Percentiles rank a stretch among this genome's conserved stretches.
phyloP scores from a whole-genome alignment of 305 asterid species.

The Solanum chacoense region DNA sequence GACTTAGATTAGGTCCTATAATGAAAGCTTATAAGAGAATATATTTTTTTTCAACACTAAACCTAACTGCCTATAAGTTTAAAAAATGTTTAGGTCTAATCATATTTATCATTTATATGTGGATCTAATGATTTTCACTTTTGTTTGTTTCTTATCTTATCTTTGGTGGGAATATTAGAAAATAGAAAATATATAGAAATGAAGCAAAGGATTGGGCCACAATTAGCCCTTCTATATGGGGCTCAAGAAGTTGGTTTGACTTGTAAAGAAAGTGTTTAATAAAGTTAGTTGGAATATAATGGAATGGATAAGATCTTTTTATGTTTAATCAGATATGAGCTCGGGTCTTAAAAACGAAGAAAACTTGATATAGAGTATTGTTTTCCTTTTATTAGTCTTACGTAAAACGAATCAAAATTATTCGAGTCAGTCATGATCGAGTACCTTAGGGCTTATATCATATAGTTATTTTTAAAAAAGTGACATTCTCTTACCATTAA shows the following conservation, averaged over 20 bases:
- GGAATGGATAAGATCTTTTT: neutral
- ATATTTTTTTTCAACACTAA: neutral
- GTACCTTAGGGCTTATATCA: neutral
- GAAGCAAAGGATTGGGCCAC: slow-evolving; percentile 13
- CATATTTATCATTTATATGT: neutral
- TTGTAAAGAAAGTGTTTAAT: neutral
- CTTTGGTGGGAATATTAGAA: neutral
- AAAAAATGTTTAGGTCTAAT: slow-evolving; percentile 1
- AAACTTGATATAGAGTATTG: neutral
- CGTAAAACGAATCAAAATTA: neutral
- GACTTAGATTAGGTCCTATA: slow-evolving; percentile 18
- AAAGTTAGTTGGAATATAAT: no score
- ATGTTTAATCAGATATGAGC: neutral
- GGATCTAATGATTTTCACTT: neutral
- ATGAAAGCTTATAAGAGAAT: slow-evolving; percentile 11
- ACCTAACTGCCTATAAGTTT: slow-evolving; percentile 4
- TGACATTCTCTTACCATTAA: neutral
- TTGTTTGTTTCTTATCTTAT: neutral
- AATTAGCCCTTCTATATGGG: slow-evolving; percentile 16
- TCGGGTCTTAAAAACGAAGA: neutral
- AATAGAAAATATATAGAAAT: neutral
- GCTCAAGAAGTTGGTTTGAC: slow-evolving; percentile 47
- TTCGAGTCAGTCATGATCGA: neutral
- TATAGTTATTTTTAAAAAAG: no score
- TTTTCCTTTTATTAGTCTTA: neutral